Base-by-base conservation (phyloP, 176 grass and related monocot species). In the sorghum (Sorghum bicolor) region DNA sequence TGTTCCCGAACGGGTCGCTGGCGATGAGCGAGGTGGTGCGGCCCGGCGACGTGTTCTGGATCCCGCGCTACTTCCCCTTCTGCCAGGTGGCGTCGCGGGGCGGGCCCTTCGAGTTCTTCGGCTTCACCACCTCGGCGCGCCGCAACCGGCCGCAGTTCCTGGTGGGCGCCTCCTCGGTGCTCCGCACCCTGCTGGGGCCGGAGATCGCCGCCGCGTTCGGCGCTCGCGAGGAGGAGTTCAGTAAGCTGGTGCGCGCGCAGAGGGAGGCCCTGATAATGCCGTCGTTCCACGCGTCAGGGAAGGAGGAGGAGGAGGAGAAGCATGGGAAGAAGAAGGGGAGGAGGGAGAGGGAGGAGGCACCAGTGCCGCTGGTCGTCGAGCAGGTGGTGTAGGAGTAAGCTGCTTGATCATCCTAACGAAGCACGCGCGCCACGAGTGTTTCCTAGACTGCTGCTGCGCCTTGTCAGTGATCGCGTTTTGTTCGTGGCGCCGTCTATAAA, bases 61-160 rank as follows among this genome's bases (percentile, higher is more conserved):
- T 98, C 76, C 96, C 96, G 32, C 96, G 89, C 62, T 94, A 85
- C 85, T 94, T 94, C 87, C 91, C 91, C 0, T 98, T 98, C 85
- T 93, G 87, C 37, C 96, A 98, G 76, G 85, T 98, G 48, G 93
- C 96, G 29, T 87, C 93, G 22, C 89, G 62, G 2, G 72, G 34
- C 52, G 89, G 96, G 1, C 86, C 96, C 24, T 82, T 98, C 26
- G 91, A 81, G 85, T 98, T 98, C 89, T 98, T 98, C 78, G 93
- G 93, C 36, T 98, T 96, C 86, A 94, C 87, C n/a, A 96, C 93
- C 39, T 98, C 91, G 75, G 93, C 96, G 36, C 76, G 78, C 37
- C 76, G 74, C 11, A 98, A 95, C 83, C 77, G 76, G 30, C 91
- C 93, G 30, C 93, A 98, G 89, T 98, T 98, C 84, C 70, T 94